phyloP scores from a whole-genome alignment of 495 filamentous ascomycete genomes.

The Penicillium diatomitis region DNA sequence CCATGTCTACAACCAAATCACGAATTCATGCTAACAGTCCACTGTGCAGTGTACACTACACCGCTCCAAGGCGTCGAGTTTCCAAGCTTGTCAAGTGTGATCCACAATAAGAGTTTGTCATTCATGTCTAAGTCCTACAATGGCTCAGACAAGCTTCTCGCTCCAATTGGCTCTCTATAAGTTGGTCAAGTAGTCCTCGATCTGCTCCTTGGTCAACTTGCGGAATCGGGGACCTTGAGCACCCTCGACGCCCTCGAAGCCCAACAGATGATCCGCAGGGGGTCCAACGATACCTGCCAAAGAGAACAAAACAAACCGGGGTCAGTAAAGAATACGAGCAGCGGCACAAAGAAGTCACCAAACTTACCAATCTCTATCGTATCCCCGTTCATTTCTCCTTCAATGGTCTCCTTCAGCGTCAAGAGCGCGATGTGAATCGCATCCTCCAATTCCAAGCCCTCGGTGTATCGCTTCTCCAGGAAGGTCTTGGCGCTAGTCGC shows the following conservation, averaged over 20 bases:
- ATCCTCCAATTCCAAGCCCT: slow-evolving; percentile 95
- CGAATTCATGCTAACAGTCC: no score
- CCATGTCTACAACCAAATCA: not conserved
- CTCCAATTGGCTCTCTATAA: slow-evolving; percentile 42
- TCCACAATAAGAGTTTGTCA: slow-evolving; percentile 5
- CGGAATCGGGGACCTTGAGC: slow-evolving; percentile 87
- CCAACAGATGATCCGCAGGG: slow-evolving; percentile 84
- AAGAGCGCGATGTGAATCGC: slow-evolving; percentile 96
- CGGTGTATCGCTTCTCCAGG: slow-evolving; percentile 95
- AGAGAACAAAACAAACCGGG: not conserved
- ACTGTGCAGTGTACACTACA: not conserved
- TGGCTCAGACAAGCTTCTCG: not conserved
- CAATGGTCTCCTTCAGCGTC: slow-evolving; percentile 97
- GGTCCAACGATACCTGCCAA: slow-evolving; percentile 80
- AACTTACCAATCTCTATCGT: slow-evolving; percentile 92
- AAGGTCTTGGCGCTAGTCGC: slow-evolving; percentile 98
- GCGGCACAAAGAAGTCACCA: not conserved
- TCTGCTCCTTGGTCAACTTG: slow-evolving; percentile 93
- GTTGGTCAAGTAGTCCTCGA: slow-evolving; percentile 98
- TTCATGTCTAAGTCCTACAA: slow-evolving; percentile 15
- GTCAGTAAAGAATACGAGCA: slow-evolving; percentile 1
- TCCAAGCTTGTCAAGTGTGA: not conserved
- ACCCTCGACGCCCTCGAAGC: slow-evolving; percentile 85
- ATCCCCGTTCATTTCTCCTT: slow-evolving; percentile 98
- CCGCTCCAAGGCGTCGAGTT: not conserved